Percentiles rank a stretch among this genome's conserved stretches.
Evolutionary conservation across 75 land plant species (phyloP).

Genomic region (Cunninghamia lanceolata): DNA sequence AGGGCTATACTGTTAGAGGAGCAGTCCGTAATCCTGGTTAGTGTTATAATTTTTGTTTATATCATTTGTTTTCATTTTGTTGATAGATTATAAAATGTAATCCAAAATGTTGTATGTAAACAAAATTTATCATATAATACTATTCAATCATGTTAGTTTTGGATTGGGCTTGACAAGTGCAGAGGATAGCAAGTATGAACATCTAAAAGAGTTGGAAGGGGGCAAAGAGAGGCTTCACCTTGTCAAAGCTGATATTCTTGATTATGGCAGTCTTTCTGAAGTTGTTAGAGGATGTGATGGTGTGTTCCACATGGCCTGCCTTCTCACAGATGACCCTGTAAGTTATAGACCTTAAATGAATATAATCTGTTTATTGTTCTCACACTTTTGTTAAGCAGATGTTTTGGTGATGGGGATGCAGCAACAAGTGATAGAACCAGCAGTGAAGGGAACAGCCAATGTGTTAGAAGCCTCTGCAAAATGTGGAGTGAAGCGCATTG

Average conservation of each 20-base stretch:
- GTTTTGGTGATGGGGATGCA: neutral
- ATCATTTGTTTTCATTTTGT: no score
- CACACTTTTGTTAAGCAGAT: neutral
- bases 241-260: slow-evolving; percentile 14
- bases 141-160: no score
- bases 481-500: slow-evolving; percentile 28
- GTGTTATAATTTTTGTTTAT: no score
- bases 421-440: slow-evolving; percentile 28
- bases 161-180: slow-evolving; percentile 13
- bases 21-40: no score
- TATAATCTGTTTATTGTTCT: neutral
- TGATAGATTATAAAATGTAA: no score
- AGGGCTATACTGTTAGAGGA: no score
- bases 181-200: neutral
- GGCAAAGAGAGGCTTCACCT: no score
- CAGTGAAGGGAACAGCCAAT: slow-evolving; percentile 42
- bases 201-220: no score
- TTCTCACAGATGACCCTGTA: slow-evolving; percentile 8
- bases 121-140: no score
- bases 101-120: neutral
- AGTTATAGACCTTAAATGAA: neutral
- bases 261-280: slow-evolving; percentile 13
- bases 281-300: slow-evolving; percentile 22
- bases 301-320: neutral
- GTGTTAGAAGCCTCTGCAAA: slow-evolving; percentile 34